phyloP scores from a whole-genome alignment of 139 green algal species.

The Mesotaenium endlicherianum region DNA sequence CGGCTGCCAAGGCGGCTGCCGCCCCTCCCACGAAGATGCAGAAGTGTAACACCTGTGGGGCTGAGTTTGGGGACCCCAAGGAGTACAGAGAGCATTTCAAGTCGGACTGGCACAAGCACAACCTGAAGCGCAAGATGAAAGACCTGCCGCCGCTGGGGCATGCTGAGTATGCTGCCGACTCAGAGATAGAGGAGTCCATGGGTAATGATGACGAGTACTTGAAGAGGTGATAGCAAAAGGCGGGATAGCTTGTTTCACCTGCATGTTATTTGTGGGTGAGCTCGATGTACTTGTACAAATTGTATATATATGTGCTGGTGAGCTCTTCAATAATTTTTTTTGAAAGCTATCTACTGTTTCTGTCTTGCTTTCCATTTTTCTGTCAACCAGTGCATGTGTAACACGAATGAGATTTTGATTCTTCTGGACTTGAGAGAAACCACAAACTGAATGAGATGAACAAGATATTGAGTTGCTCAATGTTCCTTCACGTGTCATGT shows the following conservation, averaged over 20 bases:
- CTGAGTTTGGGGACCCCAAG: slow-evolving; percentile 55
- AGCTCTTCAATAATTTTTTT: neutral
- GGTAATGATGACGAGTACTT: slow-evolving; percentile 46
- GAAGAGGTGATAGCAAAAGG: too few relatives aligned
- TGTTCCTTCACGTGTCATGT: too few relatives aligned
- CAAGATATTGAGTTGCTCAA: too few relatives aligned
- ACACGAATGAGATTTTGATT: too few relatives aligned
- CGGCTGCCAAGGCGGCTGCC: neutral
- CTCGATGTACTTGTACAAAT: neutral
- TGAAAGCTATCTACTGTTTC: too few relatives aligned
- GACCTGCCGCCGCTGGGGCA: slow-evolving; percentile 62
- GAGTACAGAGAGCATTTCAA: slow-evolving; percentile 84
- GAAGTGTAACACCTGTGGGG: slow-evolving; percentile 50
- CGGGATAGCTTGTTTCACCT: neutral
- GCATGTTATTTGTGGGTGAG: neutral
- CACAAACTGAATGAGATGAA: too few relatives aligned
- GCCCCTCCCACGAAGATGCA: too few relatives aligned
- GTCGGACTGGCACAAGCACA: slow-evolving; percentile 86
- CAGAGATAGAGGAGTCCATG: slow-evolving; percentile 14
- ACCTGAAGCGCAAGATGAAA: slow-evolving; percentile 70
- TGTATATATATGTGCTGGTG: neutral
- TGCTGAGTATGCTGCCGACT: slow-evolving; percentile 50
- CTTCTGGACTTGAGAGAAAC: too few relatives aligned
- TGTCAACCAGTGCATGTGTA: too few relatives aligned
- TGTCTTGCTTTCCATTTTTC: neutral